Evolutionary conservation across 768 basidiomycete genomes (phyloP), one percentile per base, ranked within the genome.

Genomic region (Nevesoporus exiguus): DNA sequence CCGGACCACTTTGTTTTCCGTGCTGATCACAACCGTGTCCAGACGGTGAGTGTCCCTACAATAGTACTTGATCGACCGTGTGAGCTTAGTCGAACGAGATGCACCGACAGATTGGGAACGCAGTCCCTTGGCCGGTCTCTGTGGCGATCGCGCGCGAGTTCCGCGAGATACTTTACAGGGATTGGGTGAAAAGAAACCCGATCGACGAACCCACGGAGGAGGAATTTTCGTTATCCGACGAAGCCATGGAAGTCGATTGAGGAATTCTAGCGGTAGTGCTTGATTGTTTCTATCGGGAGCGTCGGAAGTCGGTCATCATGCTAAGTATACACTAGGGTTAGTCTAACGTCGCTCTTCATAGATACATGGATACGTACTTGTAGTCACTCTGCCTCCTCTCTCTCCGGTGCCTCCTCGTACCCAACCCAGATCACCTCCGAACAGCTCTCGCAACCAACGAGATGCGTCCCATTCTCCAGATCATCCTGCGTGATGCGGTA

Each of bases 381-480:
- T 3, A 17, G 31, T 48, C 42, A 46, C 27, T 39, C 7, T 11
- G 7, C 24, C 19, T 50, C 37, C 6, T 55, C 70, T 39, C 11
- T 34, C 29, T 76, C 74, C 19, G 27, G 42, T 17, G 66, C 73
- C 13, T 79, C 63, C 69, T 93, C 86, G 62, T 90, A 93, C 1
- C 91, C 90, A n/a, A 84, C 87, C 88, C 90, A 93, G 1, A 93
- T 74, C 9, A 81, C 82, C 68, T 93, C 91, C 15, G 91, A 93
- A 65, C 90, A 93, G 49, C 81, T 80, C 51, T 71, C 79, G 59
- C 91, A 93, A 2, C 79, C 83, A 10, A 90, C 73, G 7, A 93
- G 76, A 66, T 93, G 90, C 46, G 74, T 74, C n/a, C 82, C 91
- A 2, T 70, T 70, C 55, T 92, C 89, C 76, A 93, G 78, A 47